These are phyloP conservation scores for Mycena epipterygia DNA, from an alignment of 768 basidiomycete species.

Conservation along the genomic window DNA sequence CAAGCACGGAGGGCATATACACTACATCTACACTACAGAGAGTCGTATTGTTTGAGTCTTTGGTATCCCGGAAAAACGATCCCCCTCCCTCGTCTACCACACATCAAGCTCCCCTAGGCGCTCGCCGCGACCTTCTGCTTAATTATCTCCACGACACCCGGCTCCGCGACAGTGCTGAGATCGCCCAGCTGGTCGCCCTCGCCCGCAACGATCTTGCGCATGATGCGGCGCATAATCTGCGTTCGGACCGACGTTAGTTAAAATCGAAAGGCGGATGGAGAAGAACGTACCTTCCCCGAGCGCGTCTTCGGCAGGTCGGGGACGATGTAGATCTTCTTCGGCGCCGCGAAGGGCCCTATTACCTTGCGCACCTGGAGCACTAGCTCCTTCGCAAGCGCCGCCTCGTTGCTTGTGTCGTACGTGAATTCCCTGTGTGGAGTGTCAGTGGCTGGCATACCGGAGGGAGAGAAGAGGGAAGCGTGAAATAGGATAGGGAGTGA, in stretches of 20 bases:
- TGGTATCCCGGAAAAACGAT: too few relatives aligned
- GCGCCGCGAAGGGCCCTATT: constrained; percentile 97
- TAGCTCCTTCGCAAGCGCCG: constrained; percentile 85
- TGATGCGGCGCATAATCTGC: constrained; percentile 93
- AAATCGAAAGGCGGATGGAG: not conserved
- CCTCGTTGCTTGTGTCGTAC: constrained; percentile 79
- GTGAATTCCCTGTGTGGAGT: constrained; percentile 76
- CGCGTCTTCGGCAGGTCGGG: constrained; percentile 94
- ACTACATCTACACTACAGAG: too few relatives aligned
- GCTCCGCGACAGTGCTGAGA: constrained; percentile 93
- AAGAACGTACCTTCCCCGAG: constrained; percentile 82
- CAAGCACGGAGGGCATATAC: too few relatives aligned
- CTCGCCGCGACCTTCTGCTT: constrained; percentile 79
- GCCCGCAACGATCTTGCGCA: constrained; percentile 96
- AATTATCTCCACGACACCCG: constrained; percentile 86
- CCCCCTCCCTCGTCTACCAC: too few relatives aligned
- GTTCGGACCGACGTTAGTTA: too few relatives aligned
- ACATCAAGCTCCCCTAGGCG: too few relatives aligned
- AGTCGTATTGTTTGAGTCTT: too few relatives aligned
- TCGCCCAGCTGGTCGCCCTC: constrained; percentile 97
- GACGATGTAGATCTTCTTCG: constrained; percentile 92
- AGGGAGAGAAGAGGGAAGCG: not conserved
- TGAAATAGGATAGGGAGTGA: not conserved
- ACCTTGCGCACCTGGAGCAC: constrained; percentile 96
- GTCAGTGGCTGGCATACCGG: not conserved